Conservation (phyloP, 208 protist genomes). For the Trypanosoma mega region DNA sequence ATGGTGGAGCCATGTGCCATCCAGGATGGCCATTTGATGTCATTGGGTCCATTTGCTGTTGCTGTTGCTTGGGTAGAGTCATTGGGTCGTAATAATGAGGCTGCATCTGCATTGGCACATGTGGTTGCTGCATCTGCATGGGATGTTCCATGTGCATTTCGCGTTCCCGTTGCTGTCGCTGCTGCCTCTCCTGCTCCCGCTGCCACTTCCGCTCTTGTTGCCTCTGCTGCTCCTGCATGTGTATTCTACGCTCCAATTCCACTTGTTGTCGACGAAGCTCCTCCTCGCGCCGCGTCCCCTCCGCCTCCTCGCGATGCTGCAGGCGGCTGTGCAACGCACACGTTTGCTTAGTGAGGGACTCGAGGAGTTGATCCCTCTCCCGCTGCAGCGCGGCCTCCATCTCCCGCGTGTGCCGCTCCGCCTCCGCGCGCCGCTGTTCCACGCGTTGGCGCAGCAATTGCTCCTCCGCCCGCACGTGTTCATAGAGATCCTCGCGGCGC, state of each 20-base stretch:
- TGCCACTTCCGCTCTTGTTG: slow-evolving; percentile 28
- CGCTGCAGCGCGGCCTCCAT: slow-evolving; percentile 12
- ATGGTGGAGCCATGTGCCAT: too few relatives aligned
- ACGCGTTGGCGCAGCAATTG: slow-evolving; percentile 55
- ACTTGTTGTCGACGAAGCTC: neutral
- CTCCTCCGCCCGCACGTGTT: slow-evolving; percentile 70
- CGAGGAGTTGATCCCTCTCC: slow-evolving; percentile 8
- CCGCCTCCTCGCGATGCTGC: slow-evolving; percentile 26
- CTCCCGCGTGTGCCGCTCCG: slow-evolving; percentile 12
- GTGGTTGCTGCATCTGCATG: neutral
- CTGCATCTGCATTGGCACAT: neutral
- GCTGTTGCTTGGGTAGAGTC: slow-evolving; percentile 12
- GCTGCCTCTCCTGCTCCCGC: slow-evolving; percentile 24
- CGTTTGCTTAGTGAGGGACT: slow-evolving; percentile 17
- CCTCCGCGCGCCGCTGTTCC: slow-evolving; percentile 35
- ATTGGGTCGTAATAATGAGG: neutral
- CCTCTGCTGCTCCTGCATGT: slow-evolving; percentile 48
- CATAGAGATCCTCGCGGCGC: slow-evolving; percentile 38
- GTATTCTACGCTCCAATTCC: too few relatives aligned
- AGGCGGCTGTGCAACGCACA: slow-evolving; percentile 37
- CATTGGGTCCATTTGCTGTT: neutral
- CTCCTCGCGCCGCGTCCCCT: neutral
- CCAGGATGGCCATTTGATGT: too few relatives aligned
- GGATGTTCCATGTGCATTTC: neutral
- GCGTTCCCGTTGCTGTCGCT: neutral